Evolutionary conservation across 768 basidiomycete species (phyloP), one percentile per base, ranked within the genome.

Genomic region (Hydnum rufescens): DNA sequence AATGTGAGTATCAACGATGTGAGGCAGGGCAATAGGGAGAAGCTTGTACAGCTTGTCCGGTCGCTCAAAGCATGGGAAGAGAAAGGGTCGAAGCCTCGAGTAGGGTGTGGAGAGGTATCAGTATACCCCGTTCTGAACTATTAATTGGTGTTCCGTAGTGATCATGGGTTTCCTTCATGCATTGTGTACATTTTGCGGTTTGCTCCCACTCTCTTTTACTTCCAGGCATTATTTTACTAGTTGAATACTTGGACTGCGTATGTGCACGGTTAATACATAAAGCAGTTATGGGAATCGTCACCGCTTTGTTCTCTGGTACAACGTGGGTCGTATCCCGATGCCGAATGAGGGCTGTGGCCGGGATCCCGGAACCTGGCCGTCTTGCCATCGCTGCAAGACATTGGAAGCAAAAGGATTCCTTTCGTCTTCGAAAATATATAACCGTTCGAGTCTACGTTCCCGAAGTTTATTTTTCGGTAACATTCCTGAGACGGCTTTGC

Each of bases 401-500:
- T 93, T 93, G 6, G 70, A 71, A 53, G 76, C 75, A 55, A 87
- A 73, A 8, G 79, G 76, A 56, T 84, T 75, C 49, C 57, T 53
- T 32, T 77, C 67, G 5, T 75, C 83, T 36, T 84, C 76, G 61
- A 92, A 97, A 57, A 97, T 83, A 56, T 84, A 81, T 48, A 99
- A 71, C 52, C 95, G 71, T 54, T 85, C 87, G 48, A 99, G 66
- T 32, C 95, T 75, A 44, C 85, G 73, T 46, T 93, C 85, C 25
- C 95, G 77, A 55, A 95, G 77, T 57, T 83, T 92, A 71, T 99
- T 99, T 68, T 97, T 99, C 31, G 93, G 95, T 52, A 99, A 71
- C 95, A 99, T 99, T 60, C 93, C 88, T 6, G 93, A 84, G 3
- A 99, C 95, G 3, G 95, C 95, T 58, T 87, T 77, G 8, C 88